Evolutionary conservation across 495 filamentous ascomycete genomes (phyloP).

Genomic region (Platismatia glauca): DNA sequence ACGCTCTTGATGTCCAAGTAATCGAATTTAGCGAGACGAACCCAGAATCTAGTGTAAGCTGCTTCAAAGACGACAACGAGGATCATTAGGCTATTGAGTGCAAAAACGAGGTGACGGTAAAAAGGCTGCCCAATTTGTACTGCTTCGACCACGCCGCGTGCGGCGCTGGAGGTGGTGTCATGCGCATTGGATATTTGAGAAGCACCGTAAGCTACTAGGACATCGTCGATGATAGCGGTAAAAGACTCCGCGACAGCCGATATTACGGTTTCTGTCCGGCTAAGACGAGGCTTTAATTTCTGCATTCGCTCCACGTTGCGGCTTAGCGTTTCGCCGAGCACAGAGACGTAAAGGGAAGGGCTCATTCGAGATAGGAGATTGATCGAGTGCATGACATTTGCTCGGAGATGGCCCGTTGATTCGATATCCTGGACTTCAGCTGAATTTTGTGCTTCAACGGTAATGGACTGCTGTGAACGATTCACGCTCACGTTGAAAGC

Average conservation of each 20-base stretch:
- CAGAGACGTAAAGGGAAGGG: conserved; percentile 6
- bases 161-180: not conserved
- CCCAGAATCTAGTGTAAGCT: not conserved
- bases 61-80: not conserved
- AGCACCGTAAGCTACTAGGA: not conserved
- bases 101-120: not conserved
- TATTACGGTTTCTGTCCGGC: not conserved
- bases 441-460: not conserved
- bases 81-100: not conserved
- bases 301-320: conserved; percentile 3
- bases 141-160: not conserved
- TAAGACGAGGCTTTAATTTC: not conserved
- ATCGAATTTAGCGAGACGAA: not conserved
- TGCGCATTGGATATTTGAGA: not conserved
- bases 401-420: not conserved
- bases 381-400: not conserved
- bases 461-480: not conserved
- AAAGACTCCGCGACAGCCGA: not conserved
- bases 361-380: not conserved
- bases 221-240: conserved; percentile 3
- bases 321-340: conserved; percentile 2
- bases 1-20: not conserved
- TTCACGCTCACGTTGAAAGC: not conserved
- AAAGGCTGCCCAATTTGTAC: not conserved
- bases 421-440: not conserved